Evolutionary conservation across 352 stramenopile species (phyloP), one percentile per base, ranked within the genome.

Genomic region (Phytopythium boreale): DNA sequence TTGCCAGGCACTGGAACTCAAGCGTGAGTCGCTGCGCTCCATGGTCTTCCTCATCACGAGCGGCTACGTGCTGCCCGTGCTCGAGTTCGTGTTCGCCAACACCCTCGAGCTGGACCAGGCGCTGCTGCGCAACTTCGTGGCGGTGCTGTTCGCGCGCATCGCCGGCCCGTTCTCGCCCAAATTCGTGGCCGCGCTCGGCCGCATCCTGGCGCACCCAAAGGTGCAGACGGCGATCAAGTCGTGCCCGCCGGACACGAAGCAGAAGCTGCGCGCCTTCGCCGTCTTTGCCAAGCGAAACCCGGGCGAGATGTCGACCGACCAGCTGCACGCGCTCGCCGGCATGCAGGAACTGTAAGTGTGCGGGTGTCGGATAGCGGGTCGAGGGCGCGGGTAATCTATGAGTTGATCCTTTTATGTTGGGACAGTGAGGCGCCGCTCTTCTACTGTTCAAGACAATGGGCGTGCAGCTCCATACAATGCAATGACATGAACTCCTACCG

Each of bases 41-140:
- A 94, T 96, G 87, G 84, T 93, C 22, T 92, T 90, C 59, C 89
- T 96, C 79, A 92, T 96, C 66, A 93, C 85, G 7, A 90, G 79
- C 63, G 87, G 87, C 43, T 96, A 96, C 44, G 85, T 96, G 9
- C 63, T 96, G 22, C 87, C 87, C 0, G 85, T 96, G 20, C 68
- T 96, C 22, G 84, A 94, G 66, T 96, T 93, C 58, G 79, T 96
- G 44, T 82, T 82, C 22, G 80, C 78, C 8, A 93, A 93, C 73
- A 93, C 82, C 4, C 56, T 88, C 15, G 84, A 93, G 50, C 70
- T 96, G 9, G 87, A 96, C 63, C 87, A 96, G 60, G 85, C 87
- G 11, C 66, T 96, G 39, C 70, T 96, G 17, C 85, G 87, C 49
- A 91, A 94, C 71, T 96, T 96, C 56, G 81, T 94, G 59, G 88